These are phyloP conservation scores for Globisporangium rhizosaccharum DNA, from an alignment of 352 stramenopile genomes.

Conservation along the genomic window DNA sequence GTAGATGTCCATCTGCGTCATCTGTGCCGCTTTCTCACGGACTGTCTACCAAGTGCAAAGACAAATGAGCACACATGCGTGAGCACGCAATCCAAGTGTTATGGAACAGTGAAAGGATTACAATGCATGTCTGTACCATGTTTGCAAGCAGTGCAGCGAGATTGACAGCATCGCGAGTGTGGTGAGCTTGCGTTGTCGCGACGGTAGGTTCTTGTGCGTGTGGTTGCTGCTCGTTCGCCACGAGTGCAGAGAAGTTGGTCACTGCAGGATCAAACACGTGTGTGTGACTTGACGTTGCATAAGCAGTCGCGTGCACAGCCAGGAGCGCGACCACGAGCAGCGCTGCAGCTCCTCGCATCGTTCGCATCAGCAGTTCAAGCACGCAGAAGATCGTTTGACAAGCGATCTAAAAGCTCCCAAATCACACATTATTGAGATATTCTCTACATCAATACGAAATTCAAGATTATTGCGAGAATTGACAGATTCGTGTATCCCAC, in stretches of 20 bases:
- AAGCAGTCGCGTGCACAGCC: too few species aligned
- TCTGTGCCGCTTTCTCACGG: constrained; percentile 74
- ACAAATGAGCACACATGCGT: background rate
- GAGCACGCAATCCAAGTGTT: background rate
- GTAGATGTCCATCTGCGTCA: constrained; percentile 90
- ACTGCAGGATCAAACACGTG: constrained; percentile 13
- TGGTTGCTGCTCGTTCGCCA: background rate
- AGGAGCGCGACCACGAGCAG: background rate
- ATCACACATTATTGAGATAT: too few species aligned
- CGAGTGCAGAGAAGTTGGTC: constrained; percentile 1
- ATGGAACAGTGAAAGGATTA: background rate
- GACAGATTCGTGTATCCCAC: too few species aligned
- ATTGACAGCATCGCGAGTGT: background rate
- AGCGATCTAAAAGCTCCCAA: too few species aligned
- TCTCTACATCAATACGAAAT: too few species aligned
- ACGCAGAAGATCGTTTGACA: too few species aligned
- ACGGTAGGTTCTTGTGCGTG: background rate
- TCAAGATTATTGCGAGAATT: too few species aligned
- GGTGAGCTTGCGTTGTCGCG: background rate
- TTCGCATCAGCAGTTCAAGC: too few species aligned
- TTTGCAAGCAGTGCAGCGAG: constrained; percentile 8
- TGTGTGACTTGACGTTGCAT: background rate
- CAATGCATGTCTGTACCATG: constrained; percentile 4
- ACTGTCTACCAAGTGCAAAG: constrained; percentile 25
- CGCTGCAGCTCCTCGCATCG: too few species aligned